phyloP scores from a whole-genome alignment of 2,329 filamentous ascomycete genomes.

The Diaporthe helianthi region DNA sequence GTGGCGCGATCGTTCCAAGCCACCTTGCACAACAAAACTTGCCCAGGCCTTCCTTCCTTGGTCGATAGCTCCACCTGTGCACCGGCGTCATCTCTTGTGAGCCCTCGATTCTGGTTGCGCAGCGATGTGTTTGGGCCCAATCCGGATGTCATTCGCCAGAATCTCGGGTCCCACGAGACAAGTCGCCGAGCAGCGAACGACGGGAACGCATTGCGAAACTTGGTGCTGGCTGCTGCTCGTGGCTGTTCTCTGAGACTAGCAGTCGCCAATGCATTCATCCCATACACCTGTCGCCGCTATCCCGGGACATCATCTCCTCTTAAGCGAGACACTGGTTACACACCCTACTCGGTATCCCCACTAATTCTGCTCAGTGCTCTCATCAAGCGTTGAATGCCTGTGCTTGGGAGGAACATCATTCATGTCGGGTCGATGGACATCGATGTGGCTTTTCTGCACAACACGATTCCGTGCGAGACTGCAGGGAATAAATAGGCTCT shows the following conservation, averaged over 20 bases:
- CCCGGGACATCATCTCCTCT: constrained; percentile 4
- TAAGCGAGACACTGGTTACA: constrained; percentile 22
- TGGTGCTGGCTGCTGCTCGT: neutral
- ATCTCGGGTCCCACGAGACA: constrained; percentile 10
- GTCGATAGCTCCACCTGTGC: neutral
- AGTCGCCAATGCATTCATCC: neutral
- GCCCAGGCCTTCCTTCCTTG: neutral
- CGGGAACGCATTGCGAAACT: neutral
- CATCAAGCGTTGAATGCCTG: neutral
- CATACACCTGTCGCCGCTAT: neutral
- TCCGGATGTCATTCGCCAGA: neutral
- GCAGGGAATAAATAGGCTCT: neutral
- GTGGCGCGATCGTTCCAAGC: neutral
- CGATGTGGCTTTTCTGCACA: neutral
- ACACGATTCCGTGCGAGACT: constrained; percentile 2
- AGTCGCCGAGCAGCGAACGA: constrained; percentile 10
- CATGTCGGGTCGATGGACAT: neutral
- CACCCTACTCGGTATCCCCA: neutral
- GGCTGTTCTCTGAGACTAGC: neutral
- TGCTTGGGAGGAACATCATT: neutral
- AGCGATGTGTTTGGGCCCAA: neutral
- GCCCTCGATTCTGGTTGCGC: neutral
- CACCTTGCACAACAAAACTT: neutral
- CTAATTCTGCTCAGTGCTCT: neutral
- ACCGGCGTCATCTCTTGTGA: neutral